Percentiles rank a stretch among this genome's conserved stretches.
phyloP scores from a whole-genome alignment of 169 alveolate genomes.

The Plasmodium reichenowi region DNA sequence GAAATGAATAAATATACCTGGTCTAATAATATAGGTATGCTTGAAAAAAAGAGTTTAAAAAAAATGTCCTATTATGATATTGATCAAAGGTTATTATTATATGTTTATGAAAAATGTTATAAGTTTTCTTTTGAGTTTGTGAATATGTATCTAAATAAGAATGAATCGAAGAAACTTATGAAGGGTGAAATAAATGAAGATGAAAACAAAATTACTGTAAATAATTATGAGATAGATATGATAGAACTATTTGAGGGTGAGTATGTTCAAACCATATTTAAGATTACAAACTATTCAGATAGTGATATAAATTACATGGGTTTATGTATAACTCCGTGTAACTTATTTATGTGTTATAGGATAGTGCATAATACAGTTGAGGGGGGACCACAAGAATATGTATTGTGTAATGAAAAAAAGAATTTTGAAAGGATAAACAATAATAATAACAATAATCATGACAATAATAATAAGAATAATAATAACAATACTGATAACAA shows the following conservation, averaged over 20 bases:
- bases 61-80: slow-evolving; percentile 22
- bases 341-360: slow-evolving; percentile 52
- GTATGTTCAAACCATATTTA: slow-evolving; percentile 20
- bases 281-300: slow-evolving; percentile 34
- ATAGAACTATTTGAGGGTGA: slow-evolving; percentile 62
- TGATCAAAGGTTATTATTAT: slow-evolving; percentile 43
- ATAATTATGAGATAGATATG: slow-evolving; percentile 46
- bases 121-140: slow-evolving; percentile 37
- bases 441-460: background rate
- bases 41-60: slow-evolving; percentile 14
- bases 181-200: no score
- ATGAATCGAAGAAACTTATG: no score
- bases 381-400: background rate
- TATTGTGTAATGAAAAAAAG: slow-evolving; percentile 2
- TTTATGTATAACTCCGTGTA: slow-evolving; percentile 41
- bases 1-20: slow-evolving; percentile 33
- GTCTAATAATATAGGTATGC: slow-evolving; percentile 63
- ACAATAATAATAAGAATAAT: background rate
- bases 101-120: slow-evolving; percentile 53
- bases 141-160: slow-evolving; percentile 14
- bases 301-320: slow-evolving; percentile 21
- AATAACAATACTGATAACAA: background rate
- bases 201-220: background rate
- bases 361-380: background rate
- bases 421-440: background rate